Evolutionary conservation across 2,329 filamentous ascomycete species (phyloP).

Genomic region (Cyphellophora europaea): DNA sequence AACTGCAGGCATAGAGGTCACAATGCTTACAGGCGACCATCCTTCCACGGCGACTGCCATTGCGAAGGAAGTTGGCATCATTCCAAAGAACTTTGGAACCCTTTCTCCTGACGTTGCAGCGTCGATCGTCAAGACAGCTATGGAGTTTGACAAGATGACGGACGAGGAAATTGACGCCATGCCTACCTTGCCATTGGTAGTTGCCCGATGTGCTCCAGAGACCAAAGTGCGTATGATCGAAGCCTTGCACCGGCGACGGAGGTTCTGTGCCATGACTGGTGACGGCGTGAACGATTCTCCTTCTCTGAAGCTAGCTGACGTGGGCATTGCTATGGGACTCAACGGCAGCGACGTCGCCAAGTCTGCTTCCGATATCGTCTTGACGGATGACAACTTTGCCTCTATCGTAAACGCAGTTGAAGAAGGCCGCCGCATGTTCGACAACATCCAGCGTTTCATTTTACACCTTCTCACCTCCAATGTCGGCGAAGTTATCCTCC

Average conservation of each 20-base stretch:
- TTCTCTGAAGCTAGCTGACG: slow-evolving; percentile 69
- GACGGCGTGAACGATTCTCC: slow-evolving; percentile 84
- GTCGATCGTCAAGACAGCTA: slow-evolving; percentile 45
- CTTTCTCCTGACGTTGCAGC: slow-evolving; percentile 36
- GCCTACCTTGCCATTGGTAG: slow-evolving; percentile 67
- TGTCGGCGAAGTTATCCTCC: slow-evolving; percentile 47
- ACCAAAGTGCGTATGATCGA: slow-evolving; percentile 91
- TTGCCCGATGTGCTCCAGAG: slow-evolving; percentile 73
- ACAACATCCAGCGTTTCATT: slow-evolving; percentile 74
- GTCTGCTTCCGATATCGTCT: slow-evolving; percentile 54
- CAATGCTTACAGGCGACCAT: slow-evolving; percentile 50
- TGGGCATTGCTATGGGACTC: slow-evolving; percentile 83
- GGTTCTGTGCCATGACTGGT: slow-evolving; percentile 79
- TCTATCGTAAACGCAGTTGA: slow-evolving; percentile 75
- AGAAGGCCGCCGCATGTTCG: slow-evolving; percentile 75
- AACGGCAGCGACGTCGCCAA: slow-evolving; percentile 80
- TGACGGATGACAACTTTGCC: slow-evolving; percentile 77
- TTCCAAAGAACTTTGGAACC: slow-evolving; percentile 35
- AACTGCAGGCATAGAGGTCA: slow-evolving; percentile 46
- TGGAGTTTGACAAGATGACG: slow-evolving; percentile 45
- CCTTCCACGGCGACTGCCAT: slow-evolving; percentile 49
- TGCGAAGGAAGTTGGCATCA: slow-evolving; percentile 48
- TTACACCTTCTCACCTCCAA: slow-evolving; percentile 48
- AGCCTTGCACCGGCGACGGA: slow-evolving; percentile 65
- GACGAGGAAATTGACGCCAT: slow-evolving; percentile 53